Conservation (phyloP, 1,284 basidiomycete species). For the Apiotrichum siamense region DNA sequence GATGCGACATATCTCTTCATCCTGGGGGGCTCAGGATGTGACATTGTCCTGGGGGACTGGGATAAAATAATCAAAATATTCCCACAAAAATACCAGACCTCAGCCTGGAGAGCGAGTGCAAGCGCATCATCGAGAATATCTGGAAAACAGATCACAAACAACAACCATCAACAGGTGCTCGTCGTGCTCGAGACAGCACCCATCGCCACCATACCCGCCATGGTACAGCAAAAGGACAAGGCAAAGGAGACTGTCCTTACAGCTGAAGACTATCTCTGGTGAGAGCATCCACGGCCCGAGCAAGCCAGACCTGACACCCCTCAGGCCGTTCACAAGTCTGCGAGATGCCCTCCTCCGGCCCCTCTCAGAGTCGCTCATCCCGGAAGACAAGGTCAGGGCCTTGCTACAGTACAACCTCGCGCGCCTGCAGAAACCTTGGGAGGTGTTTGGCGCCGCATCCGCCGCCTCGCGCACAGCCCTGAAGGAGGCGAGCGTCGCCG, state of each 20-base stretch:
- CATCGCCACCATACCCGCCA: background rate
- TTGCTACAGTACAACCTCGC: conserved; percentile 27
- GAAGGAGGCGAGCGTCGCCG: conserved; percentile 12
- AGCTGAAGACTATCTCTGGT: conserved; percentile 20
- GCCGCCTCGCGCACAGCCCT: conserved; percentile 13
- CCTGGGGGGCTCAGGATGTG: too few relatives aligned
- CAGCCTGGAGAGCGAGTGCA: too few relatives aligned
- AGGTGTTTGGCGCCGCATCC: conserved; percentile 22
- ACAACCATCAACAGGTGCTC: background rate
- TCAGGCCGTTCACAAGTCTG: conserved; percentile 35
- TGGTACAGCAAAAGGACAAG: conserved; percentile 6
- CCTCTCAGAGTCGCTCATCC: conserved; percentile 13
- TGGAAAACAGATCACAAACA: too few relatives aligned
- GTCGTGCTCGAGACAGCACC: too few relatives aligned
- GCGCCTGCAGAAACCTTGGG: conserved; percentile 28
- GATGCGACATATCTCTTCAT: too few relatives aligned
- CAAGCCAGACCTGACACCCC: background rate
- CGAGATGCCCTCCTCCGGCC: conserved; percentile 34
- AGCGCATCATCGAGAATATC: too few relatives aligned
- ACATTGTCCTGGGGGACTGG: too few relatives aligned
- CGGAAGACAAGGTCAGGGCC: conserved; percentile 22
- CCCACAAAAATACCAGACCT: too few relatives aligned
- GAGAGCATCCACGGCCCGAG: background rate
- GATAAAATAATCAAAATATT: too few relatives aligned
- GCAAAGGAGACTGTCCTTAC: conserved; percentile 6